Conservation (phyloP, 2,329 filamentous ascomycete genomes). For the Trichoderma sp. region DNA sequence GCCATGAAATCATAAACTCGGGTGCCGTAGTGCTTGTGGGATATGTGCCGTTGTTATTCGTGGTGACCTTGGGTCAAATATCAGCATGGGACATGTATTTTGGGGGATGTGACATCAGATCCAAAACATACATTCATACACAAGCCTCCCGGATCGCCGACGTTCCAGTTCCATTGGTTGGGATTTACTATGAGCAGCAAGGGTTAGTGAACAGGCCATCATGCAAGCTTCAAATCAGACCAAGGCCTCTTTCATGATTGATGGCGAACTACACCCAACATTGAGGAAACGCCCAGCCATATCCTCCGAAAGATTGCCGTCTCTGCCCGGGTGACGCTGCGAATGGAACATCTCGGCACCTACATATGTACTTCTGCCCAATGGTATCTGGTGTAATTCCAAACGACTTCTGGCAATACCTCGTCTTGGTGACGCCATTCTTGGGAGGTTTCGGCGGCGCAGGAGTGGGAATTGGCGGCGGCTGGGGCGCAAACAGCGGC, state of each 20-base stretch:
- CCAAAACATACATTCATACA: slow-evolving; percentile 54
- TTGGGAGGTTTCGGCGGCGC: slow-evolving; percentile 24
- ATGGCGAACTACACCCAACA: background rate
- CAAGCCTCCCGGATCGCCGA: slow-evolving; percentile 42
- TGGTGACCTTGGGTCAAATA: slow-evolving; percentile 44
- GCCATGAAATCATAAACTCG: slow-evolving; percentile 55
- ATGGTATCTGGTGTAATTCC: slow-evolving; percentile 49
- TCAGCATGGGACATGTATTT: background rate
- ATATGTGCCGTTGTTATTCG: slow-evolving; percentile 54
- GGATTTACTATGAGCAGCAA: slow-evolving; percentile 49
- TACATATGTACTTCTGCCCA: slow-evolving; percentile 51
- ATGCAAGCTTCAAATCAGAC: background rate
- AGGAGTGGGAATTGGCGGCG: slow-evolving; percentile 8
- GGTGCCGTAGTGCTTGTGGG: slow-evolving; percentile 49
- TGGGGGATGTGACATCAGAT: background rate
- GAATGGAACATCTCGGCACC: slow-evolving; percentile 33
- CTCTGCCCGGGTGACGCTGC: background rate
- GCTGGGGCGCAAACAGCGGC: slow-evolving; percentile 45
- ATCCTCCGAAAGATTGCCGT: background rate
- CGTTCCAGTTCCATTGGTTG: slow-evolving; percentile 55
- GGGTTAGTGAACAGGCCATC: background rate
- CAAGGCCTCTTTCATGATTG: background rate
- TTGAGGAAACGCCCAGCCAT: background rate
- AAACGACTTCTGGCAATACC: slow-evolving; percentile 46
- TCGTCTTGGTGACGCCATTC: slow-evolving; percentile 24